Percentiles rank a stretch among this genome's conserved stretches.
Evolutionary conservation across 2,329 filamentous ascomycete genomes (phyloP).

Genomic region (Aquanectria penicillioides): DNA sequence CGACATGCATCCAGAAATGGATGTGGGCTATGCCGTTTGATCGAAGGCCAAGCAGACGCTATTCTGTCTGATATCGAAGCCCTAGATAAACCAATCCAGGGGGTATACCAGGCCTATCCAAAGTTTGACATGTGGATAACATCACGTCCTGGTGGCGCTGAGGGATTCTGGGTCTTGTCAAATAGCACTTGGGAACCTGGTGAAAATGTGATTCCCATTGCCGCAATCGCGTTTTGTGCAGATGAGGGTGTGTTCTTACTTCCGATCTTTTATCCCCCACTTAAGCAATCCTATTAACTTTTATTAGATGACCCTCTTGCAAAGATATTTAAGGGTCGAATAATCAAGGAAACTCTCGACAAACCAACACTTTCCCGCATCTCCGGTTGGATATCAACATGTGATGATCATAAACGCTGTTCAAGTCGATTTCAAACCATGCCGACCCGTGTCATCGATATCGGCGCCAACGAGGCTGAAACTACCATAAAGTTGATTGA

Average conservation of each 20-base stretch:
- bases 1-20: neutral
- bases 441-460: conserved; percentile 3
- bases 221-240: conserved; percentile 7
- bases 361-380: neutral
- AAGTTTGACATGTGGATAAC: conserved; percentile 4
- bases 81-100: neutral
- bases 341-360: neutral
- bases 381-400: neutral
- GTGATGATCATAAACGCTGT: conserved; percentile 5
- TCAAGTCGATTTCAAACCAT: neutral
- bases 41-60: neutral
- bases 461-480: neutral
- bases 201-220: neutral
- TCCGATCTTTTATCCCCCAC: neutral
- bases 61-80: conserved; percentile 2
- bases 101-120: neutral
- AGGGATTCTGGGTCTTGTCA: conserved; percentile 8
- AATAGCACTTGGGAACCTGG: neutral
- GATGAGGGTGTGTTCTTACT: conserved; percentile 4
- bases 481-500: neutral
- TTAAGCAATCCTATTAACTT: neutral
- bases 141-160: neutral
- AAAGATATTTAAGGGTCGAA: neutral
- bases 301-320: neutral
- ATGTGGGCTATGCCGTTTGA: neutral